Percentiles rank a stretch among this genome's conserved stretches.
Evolutionary conservation across 371 early-diverging fungal species (phyloP).

Genomic region (Apophysomyces sp.): DNA sequence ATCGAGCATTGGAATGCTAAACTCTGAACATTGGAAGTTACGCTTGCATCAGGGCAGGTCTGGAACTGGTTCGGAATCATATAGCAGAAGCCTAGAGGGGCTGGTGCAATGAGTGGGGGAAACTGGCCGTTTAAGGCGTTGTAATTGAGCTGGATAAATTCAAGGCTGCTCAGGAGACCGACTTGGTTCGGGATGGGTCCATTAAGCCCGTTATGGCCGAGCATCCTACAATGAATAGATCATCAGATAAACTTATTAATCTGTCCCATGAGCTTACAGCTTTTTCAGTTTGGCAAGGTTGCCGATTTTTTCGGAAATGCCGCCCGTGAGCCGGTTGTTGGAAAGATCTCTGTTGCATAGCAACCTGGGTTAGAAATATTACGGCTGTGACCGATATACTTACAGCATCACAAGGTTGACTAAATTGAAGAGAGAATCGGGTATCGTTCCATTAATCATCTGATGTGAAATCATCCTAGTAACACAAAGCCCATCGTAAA

Average conservation of each 20-base stretch:
- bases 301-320: slow-evolving; percentile 41
- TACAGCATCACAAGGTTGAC: slow-evolving; percentile 29
- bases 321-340: slow-evolving; percentile 51
- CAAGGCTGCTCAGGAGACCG: slow-evolving; percentile 34
- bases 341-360: slow-evolving; percentile 42
- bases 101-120: slow-evolving; percentile 43
- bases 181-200: slow-evolving; percentile 49
- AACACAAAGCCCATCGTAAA: background rate
- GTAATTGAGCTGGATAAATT: slow-evolving; percentile 47
- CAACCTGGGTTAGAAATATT: background rate
- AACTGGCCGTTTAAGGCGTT: slow-evolving; percentile 52
- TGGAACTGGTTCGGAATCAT: slow-evolving; percentile 55
- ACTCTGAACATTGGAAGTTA: slow-evolving; percentile 36
- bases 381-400: slow-evolving; percentile 1
- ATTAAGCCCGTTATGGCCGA: slow-evolving; percentile 46
- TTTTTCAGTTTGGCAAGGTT: slow-evolving; percentile 36
- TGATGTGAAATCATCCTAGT: slow-evolving; percentile 30
- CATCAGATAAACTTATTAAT: background rate
- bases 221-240: slow-evolving; percentile 22
- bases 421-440: slow-evolving; percentile 31
- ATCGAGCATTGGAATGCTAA: slow-evolving; percentile 57
- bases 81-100: slow-evolving; percentile 43
- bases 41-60: slow-evolving; percentile 44
- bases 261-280: slow-evolving; percentile 29
- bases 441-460: slow-evolving; percentile 41